phyloP scores from a whole-genome alignment of 768 basidiomycete genomes.

The Suillus decipiens region DNA sequence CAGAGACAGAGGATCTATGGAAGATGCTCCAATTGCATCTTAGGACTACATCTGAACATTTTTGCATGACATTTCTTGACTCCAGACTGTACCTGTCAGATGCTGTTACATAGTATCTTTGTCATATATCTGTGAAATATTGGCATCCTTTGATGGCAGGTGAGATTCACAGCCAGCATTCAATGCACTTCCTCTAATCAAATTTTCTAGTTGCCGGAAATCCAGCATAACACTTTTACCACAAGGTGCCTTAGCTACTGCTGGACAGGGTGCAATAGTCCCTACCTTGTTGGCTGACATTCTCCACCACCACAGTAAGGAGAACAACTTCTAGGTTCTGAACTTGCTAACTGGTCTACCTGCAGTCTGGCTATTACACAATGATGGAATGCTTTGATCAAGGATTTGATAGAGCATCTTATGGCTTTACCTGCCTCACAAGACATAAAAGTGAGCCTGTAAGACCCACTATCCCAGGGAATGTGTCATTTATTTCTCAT shows the following conservation, averaged over 20 bases:
- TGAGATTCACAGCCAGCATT: constrained; percentile 28
- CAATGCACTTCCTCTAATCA: neutral
- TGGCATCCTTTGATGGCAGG: constrained; percentile 57
- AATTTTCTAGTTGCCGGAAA: constrained; percentile 42
- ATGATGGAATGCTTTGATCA: constrained; percentile 54
- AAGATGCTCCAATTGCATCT: too few species aligned
- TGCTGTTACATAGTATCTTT: too few species aligned
- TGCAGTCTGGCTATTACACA: constrained; percentile 67
- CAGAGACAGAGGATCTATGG: too few species aligned
- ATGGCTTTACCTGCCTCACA: constrained; percentile 55
- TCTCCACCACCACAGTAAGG: constrained; percentile 69
- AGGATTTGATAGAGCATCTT: constrained; percentile 57
- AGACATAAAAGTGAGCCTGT: constrained; percentile 55
- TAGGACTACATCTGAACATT: too few species aligned
- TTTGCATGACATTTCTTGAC: too few species aligned
- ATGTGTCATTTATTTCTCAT: too few species aligned
- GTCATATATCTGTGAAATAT: too few species aligned
- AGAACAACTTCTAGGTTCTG: neutral
- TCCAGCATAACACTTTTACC: constrained; percentile 41
- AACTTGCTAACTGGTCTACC: constrained; percentile 8
- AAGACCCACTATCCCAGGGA: too few species aligned
- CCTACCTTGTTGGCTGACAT: constrained; percentile 63
- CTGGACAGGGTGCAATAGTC: constrained; percentile 50
- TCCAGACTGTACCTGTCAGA: too few species aligned
- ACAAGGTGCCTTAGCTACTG: constrained; percentile 21